A percentile compares a stretch with the other conserved stretches of the same genome.
Conservation (phyloP, 345 rosid genomes). For the Noccaea caerulescens region DNA sequence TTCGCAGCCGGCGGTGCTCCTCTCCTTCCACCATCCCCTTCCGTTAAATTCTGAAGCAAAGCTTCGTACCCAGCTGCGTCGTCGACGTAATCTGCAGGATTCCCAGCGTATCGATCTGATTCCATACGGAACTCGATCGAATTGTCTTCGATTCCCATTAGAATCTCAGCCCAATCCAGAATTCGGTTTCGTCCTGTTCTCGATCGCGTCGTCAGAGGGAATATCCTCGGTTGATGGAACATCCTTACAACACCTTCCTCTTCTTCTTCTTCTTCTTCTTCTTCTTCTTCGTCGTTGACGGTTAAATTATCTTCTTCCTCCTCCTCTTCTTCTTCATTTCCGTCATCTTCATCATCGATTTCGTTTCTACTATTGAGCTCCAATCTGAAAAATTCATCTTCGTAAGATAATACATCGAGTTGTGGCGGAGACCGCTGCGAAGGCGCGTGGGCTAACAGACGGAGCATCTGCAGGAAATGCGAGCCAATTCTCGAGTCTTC, state of each 20-base stretch:
- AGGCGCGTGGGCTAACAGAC: constrained; percentile 60
- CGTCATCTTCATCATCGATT: constrained; percentile 55
- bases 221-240: constrained; percentile 44
- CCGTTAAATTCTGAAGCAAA: constrained; percentile 67
- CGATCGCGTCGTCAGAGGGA: constrained; percentile 52
- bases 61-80: constrained; percentile 65
- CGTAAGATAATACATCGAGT: constrained; percentile 50
- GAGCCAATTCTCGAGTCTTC: constrained; percentile 61
- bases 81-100: constrained; percentile 65
- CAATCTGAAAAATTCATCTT: constrained; percentile 64
- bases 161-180: constrained; percentile 73
- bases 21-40: constrained; percentile 58
- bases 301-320: constrained; percentile 42
- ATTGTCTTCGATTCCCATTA: constrained; percentile 70
- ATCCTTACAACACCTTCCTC: too few relatives aligned
- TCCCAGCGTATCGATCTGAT: constrained; percentile 55
- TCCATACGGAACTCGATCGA: constrained; percentile 69
- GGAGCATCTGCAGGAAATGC: constrained; percentile 69
- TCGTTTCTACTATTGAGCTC: constrained; percentile 65
- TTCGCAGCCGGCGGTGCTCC: constrained; percentile 76
- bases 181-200: constrained; percentile 71
- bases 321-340: constrained; percentile 54
- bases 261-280: constrained; percentile 55
- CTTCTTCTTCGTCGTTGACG: constrained; percentile 34
- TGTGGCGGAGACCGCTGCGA: constrained; percentile 42